Evolutionary conservation across 2,329 filamentous ascomycete species (phyloP), one percentile per base, ranked within the genome.

Genomic region (Nemania abortiva): DNA sequence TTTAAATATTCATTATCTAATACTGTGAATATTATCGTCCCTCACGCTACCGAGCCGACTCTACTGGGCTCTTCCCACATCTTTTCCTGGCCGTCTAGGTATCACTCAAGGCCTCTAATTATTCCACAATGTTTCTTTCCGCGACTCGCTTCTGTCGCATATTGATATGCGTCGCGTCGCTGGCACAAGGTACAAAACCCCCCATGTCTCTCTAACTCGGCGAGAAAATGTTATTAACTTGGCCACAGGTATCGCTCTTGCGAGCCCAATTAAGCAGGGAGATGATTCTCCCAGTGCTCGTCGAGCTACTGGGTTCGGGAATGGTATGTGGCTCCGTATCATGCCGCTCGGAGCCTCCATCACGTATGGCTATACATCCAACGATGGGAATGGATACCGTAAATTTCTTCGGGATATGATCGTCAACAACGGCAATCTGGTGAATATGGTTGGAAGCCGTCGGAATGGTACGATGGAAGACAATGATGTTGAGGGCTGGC

Each of bases 271-370:
- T 22, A 11, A 3, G 5, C 50, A 24, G n/a, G 18, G 47, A 11
- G 54, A 65, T 13, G 47, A 60, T 0, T 11, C n/a, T 18, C 7
- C 24, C 18, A 22, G 10, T 27, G 6, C 56, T 50, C 62, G 60
- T 34, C 60, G 61, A 20, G 50, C n/a, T 5, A 22, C 10, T 9
- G 73, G 70, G 11, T 74, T 77, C 62, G 74, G 66, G 13, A 63
- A 71, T 13, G 74, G 74, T 37, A 58, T 78, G 10, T 70, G 73
- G 24, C 68, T 79, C 22, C 74, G 77, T 10, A 77, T 81, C 42
- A 81, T 82, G 78, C 79, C 80, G 0, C 73, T 83, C 1, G 81
- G 81, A 15, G 81, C 79, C 42, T 81, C 80, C 49, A 79, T 82
- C 66, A 81, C 79, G 6, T 79, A 76, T 63, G 81, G 81, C 20